Conservation (phyloP, 2,329 filamentous ascomycete species). For the Sclerotinia spermophila region DNA sequence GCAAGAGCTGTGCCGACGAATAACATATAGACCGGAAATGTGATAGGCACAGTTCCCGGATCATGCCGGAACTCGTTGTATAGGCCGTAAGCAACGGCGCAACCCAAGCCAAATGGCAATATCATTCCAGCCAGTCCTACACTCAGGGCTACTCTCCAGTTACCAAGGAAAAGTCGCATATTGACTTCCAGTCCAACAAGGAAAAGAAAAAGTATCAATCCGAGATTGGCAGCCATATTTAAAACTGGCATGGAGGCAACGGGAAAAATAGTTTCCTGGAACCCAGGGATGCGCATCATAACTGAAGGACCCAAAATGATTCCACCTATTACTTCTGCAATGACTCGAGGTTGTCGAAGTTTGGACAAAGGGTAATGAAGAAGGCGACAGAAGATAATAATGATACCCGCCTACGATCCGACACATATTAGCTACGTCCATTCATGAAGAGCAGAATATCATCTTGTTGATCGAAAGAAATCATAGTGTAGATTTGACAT, state of each 20-base stretch:
- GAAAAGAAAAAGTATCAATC: constrained; percentile 81
- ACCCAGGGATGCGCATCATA: constrained; percentile 80
- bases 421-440: background rate
- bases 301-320: constrained; percentile 83
- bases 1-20: constrained; percentile 93
- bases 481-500: background rate
- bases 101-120: constrained; percentile 78
- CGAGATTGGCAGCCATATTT: constrained; percentile 75
- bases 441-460: background rate
- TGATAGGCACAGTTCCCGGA: constrained; percentile 51
- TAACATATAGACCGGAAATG: constrained; percentile 61
- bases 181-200: constrained; percentile 86
- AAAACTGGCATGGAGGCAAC: constrained; percentile 69
- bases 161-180: constrained; percentile 68
- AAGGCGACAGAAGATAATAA: constrained; percentile 70
- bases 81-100: constrained; percentile 74
- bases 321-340: constrained; percentile 80
- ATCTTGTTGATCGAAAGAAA: background rate
- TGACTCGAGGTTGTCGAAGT: constrained; percentile 75
- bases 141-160: constrained; percentile 75
- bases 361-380: constrained; percentile 74
- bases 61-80: constrained; percentile 63
- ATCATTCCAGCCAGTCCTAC: constrained; percentile 78
- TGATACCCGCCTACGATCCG: constrained; percentile 57
- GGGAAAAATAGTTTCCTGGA: constrained; percentile 74